A percentile compares a stretch with the other conserved stretches of the same genome.
Evolutionary conservation across 2,329 filamentous ascomycete genomes (phyloP).

Genomic region (Akanthomyces muscarius): DNA sequence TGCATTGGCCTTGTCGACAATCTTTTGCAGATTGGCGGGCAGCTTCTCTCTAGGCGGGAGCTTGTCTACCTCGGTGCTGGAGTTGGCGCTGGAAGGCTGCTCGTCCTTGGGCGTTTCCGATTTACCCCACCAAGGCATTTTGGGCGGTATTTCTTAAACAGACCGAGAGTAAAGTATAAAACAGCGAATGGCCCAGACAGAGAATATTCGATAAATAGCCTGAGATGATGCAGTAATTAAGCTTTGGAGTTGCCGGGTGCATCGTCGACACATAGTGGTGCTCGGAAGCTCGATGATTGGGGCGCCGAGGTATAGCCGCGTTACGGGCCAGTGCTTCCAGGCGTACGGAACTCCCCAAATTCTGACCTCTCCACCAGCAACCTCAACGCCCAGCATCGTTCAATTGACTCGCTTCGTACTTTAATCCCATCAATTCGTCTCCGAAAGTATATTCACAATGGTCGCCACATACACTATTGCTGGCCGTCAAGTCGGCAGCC

Average conservation of each 20-base stretch:
- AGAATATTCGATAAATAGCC: not conserved
- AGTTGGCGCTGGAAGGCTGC: slow-evolving; percentile 19
- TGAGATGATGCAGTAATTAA: not conserved
- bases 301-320: slow-evolving; percentile 16
- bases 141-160: not conserved
- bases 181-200: not conserved
- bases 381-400: slow-evolving; percentile 13
- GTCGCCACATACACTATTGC: slow-evolving; percentile 49
- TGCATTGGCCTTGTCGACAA: slow-evolving; percentile 53
- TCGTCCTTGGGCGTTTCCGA: slow-evolving; percentile 29
- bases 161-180: not conserved
- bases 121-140: slow-evolving; percentile 43
- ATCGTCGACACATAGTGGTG: not conserved
- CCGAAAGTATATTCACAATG: slow-evolving; percentile 26
- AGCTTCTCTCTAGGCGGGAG: slow-evolving; percentile 49
- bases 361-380: slow-evolving; percentile 17
- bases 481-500: slow-evolving; percentile 57
- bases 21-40: slow-evolving; percentile 51
- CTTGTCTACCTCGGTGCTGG: slow-evolving; percentile 38
- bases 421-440: slow-evolving; percentile 27
- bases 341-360: slow-evolving; percentile 23
- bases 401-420: slow-evolving; percentile 20
- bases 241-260: not conserved
- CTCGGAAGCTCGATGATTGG: slow-evolving; percentile 4
- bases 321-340: slow-evolving; percentile 32